These are phyloP conservation scores for Myriosclerotinia duriaeana DNA, from an alignment of 2,329 filamentous ascomycete genomes.

Conservation along the genomic window DNA sequence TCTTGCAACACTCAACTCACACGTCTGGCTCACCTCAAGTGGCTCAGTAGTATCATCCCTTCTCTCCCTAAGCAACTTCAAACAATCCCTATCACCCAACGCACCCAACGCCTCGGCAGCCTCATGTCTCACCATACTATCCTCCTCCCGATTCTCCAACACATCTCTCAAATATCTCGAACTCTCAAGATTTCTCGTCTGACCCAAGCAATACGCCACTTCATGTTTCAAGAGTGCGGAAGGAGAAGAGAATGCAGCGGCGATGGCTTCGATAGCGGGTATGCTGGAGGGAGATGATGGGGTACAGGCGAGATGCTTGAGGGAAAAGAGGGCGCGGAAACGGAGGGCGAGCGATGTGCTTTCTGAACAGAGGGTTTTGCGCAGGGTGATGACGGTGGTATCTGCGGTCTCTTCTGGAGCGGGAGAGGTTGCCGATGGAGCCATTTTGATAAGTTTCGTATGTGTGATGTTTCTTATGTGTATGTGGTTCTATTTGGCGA, in stretches of 20 bases:
- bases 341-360: constrained; percentile 78
- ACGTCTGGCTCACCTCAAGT: constrained; percentile 87
- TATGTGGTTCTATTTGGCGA: neutral
- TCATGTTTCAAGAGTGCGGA: constrained; percentile 95
- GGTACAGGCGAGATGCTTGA: constrained; percentile 85
- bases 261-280: constrained; percentile 74
- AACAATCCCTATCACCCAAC: constrained; percentile 70
- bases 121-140: constrained; percentile 94
- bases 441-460: constrained; percentile 33
- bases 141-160: constrained; percentile 75
- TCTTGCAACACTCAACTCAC: constrained; percentile 91
- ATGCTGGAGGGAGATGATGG: constrained; percentile 55
- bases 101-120: constrained; percentile 93
- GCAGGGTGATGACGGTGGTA: constrained; percentile 51
- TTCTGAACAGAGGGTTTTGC: constrained; percentile 78
- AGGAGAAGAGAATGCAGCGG: constrained; percentile 77
- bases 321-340: constrained; percentile 94
- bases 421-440: constrained; percentile 39
- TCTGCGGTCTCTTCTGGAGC: constrained; percentile 30
- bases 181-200: constrained; percentile 76
- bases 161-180: constrained; percentile 71
- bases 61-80: constrained; percentile 71
- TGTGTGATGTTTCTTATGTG: neutral
- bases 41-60: constrained; percentile 75
- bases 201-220: constrained; percentile 92